Percentiles rank a stretch among this genome's conserved stretches.
phyloP scores from a whole-genome alignment of 2,329 filamentous ascomycete genomes.

The Pezicula carpinea region DNA sequence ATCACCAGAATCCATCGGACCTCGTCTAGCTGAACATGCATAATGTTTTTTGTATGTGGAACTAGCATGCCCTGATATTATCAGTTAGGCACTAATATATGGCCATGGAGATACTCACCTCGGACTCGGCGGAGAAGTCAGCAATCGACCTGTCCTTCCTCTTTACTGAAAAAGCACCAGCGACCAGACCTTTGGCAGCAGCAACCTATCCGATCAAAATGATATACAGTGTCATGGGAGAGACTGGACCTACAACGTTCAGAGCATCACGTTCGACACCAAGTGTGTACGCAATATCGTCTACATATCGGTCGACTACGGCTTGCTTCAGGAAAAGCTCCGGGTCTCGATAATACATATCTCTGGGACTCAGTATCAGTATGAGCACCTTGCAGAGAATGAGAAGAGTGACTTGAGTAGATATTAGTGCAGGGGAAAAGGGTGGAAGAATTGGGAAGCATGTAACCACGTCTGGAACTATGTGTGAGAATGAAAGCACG shows the following conservation, averaged over 20 bases:
- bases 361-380: slow-evolving; percentile 42
- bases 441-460: neutral
- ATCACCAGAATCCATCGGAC: slow-evolving; percentile 66
- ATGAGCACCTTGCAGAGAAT: neutral
- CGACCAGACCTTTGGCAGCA: slow-evolving; percentile 66
- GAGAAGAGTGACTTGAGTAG: slow-evolving; percentile 8
- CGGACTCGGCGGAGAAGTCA: slow-evolving; percentile 33
- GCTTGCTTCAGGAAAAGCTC: slow-evolving; percentile 65
- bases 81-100: slow-evolving; percentile 1
- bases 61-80: slow-evolving; percentile 52
- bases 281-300: slow-evolving; percentile 69
- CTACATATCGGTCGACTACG: slow-evolving; percentile 66
- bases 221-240: neutral
- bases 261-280: slow-evolving; percentile 57
- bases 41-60: slow-evolving; percentile 47
- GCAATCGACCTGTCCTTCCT: slow-evolving; percentile 39
- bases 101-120: slow-evolving; percentile 26
- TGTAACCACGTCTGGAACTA: neutral
- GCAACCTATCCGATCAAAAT: slow-evolving; percentile 52
- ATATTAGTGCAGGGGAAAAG: neutral
- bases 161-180: slow-evolving; percentile 49
- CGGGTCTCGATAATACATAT: slow-evolving; percentile 75
- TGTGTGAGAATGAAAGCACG: too few relatives aligned
- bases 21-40: slow-evolving; percentile 41
- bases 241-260: slow-evolving; percentile 60